Conservation (phyloP, 1,284 basidiomycete genomes). For the Rhodotorula sp. region DNA sequence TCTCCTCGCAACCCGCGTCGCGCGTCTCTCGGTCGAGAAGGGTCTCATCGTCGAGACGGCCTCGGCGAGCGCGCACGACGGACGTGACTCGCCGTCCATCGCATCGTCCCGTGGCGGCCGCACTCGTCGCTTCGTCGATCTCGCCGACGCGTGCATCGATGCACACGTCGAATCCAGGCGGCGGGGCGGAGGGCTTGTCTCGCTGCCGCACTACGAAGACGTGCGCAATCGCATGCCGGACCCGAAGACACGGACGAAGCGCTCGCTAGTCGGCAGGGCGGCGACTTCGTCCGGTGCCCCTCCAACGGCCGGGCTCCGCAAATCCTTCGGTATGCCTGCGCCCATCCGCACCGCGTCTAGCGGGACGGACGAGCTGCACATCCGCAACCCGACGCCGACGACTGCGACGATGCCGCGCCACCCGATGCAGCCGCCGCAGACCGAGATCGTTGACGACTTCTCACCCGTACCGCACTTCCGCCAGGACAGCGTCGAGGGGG, state of each 20-base stretch:
- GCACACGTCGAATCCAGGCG: slow-evolving; percentile 29
- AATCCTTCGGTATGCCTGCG: not conserved
- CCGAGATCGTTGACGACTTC: not conserved
- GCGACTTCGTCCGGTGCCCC: not conserved
- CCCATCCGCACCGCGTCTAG: not conserved
- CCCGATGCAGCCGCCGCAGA: not conserved
- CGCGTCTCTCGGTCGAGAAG: slow-evolving; percentile 18
- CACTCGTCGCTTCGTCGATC: slow-evolving; percentile 15
- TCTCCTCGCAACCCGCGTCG: slow-evolving; percentile 30
- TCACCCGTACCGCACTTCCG: not conserved
- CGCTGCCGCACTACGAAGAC: slow-evolving; percentile 6
- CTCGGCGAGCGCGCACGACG: not conserved
- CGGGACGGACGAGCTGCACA: slow-evolving; percentile 24
- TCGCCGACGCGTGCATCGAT: slow-evolving; percentile 31
- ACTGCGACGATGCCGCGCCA: not conserved
- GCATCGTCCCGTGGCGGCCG: slow-evolving; percentile 10
- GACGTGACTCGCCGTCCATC: slow-evolving; percentile 20
- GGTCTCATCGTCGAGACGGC: slow-evolving; percentile 7
- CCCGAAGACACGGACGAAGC: slow-evolving; percentile 2
- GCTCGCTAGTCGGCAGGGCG: slow-evolving; percentile 2
- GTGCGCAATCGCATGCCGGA: slow-evolving; percentile 6
- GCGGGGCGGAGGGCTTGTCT: slow-evolving; percentile 32
- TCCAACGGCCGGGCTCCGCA: not conserved
- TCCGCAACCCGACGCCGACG: slow-evolving; percentile 13
- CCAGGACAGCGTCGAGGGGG: not conserved